Evolutionary conservation across 2,329 filamentous ascomycete species (phyloP).

Genomic region (Ceratocystis albifundus): DNA sequence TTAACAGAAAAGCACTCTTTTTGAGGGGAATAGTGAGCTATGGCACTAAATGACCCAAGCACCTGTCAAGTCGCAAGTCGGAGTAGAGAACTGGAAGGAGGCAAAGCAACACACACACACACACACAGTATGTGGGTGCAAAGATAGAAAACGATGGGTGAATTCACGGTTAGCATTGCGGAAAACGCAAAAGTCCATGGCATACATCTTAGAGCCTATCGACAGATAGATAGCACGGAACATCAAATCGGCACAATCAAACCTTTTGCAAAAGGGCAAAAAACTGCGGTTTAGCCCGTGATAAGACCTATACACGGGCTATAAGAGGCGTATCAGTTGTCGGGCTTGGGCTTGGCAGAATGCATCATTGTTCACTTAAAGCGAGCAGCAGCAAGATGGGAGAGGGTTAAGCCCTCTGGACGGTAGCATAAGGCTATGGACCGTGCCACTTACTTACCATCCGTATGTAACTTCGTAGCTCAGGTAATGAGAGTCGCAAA

Average conservation of each 20-base stretch:
- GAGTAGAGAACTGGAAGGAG: not conserved
- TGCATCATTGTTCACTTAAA: not conserved
- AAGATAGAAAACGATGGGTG: not conserved
- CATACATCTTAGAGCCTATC: not conserved
- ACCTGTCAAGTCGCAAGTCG: slow-evolving; percentile 1
- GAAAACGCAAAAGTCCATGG: not conserved
- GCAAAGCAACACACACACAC: not conserved
- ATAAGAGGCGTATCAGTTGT: not conserved
- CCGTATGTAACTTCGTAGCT: not conserved
- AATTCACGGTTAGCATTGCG: not conserved
- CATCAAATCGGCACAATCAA: not conserved
- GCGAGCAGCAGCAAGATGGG: no score
- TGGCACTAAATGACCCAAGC: not conserved
- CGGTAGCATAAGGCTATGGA: not conserved
- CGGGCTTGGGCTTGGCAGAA: not conserved
- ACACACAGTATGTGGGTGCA: no score
- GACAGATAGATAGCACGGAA: not conserved
- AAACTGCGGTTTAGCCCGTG: not conserved
- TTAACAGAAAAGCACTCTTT: not conserved
- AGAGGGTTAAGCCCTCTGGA: no score
- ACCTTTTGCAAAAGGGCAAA: not conserved
- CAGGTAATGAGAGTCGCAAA: not conserved
- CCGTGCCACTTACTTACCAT: not conserved
- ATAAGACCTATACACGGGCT: not conserved
- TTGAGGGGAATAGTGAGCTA: not conserved